Conservation (phyloP, 352 stramenopile species). For the Halophytophthora polymorphica region DNA sequence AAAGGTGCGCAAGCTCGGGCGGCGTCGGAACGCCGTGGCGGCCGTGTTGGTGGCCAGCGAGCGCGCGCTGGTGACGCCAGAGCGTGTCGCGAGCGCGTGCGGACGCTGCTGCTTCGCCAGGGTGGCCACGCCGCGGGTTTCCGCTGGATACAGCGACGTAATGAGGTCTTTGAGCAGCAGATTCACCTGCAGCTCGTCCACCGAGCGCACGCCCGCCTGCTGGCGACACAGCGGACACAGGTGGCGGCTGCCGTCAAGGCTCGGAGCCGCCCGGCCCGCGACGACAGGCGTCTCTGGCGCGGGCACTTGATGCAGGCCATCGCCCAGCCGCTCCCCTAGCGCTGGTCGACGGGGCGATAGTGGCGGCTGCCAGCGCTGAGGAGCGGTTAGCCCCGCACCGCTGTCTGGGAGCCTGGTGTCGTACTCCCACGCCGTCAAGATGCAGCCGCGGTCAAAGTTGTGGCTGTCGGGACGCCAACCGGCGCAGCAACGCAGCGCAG, state of each 20-base stretch:
- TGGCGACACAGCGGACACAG: slow-evolving; percentile 71
- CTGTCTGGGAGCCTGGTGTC: slow-evolving; percentile 3
- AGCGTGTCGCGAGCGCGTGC: slow-evolving; percentile 19
- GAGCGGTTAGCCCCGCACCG: neutral
- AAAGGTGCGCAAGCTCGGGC: slow-evolving; percentile 50
- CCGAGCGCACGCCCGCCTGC: slow-evolving; percentile 15
- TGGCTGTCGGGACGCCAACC: slow-evolving; percentile 36
- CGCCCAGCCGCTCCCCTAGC: slow-evolving; percentile 2
- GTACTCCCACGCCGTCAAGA: slow-evolving; percentile 61
- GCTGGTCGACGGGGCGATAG: slow-evolving; percentile 8
- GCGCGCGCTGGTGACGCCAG: slow-evolving; percentile 5
- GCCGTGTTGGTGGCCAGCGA: slow-evolving; percentile 22
- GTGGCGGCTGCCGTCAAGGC: slow-evolving; percentile 11
- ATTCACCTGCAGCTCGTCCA: slow-evolving; percentile 58
- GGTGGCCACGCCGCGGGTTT: slow-evolving; percentile 34
- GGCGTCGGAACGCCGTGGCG: slow-evolving; percentile 27
- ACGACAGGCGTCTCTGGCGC: slow-evolving; percentile 1
- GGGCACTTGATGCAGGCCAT: neutral
- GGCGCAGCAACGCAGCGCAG: neutral
- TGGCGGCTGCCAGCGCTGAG: neutral
- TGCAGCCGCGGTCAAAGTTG: slow-evolving; percentile 81
- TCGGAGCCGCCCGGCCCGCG: neutral
- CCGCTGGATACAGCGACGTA: slow-evolving; percentile 46
- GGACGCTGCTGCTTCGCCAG: slow-evolving; percentile 41
- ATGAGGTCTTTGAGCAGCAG: slow-evolving; percentile 64